These are phyloP conservation scores for Blastocystis sp. DNA, from an alignment of 352 stramenopile genomes.

Conservation along the genomic window DNA sequence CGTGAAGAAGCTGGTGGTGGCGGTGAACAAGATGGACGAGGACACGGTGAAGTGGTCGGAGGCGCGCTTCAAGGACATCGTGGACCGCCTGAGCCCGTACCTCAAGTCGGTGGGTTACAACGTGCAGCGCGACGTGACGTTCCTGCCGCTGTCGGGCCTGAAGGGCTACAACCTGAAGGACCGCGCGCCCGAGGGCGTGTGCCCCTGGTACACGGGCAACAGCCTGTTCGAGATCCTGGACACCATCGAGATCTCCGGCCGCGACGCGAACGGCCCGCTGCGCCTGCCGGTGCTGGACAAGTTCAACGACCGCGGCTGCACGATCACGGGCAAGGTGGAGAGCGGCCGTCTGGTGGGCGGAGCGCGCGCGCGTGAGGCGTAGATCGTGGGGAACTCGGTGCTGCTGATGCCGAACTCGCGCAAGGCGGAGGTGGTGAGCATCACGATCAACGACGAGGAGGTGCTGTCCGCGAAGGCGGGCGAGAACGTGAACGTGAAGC, in stretches of 20 bases:
- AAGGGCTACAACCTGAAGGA: constrained; percentile 93
- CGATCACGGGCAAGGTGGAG: constrained; percentile 96
- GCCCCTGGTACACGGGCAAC: constrained; percentile 88
- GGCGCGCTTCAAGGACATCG: constrained; percentile 85
- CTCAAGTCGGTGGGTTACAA: constrained; percentile 89
- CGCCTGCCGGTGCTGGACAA: constrained; percentile 94
- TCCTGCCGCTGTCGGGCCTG: constrained; percentile 93
- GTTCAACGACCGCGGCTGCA: constrained; percentile 91
- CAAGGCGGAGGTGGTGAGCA: constrained; percentile 48
- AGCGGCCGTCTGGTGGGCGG: constrained; percentile 82
- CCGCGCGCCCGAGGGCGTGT: constrained; percentile 78
- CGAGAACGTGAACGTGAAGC: constrained; percentile 93
- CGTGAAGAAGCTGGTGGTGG: constrained; percentile 94
- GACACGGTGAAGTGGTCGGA: constrained; percentile 87
- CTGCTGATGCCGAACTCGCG: constrained; percentile 85
- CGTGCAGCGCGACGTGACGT: constrained; percentile 95
- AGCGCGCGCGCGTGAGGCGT: constrained; percentile 1
- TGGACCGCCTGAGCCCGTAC: constrained; percentile 91
- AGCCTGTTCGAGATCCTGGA: constrained; percentile 91
- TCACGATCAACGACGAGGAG: constrained; percentile 85
- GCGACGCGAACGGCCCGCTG: constrained; percentile 84
- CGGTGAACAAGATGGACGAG: constrained; percentile 99
- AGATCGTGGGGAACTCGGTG: constrained; percentile 83
- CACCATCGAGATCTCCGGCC: constrained; percentile 83
- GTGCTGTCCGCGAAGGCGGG: constrained; percentile 89